Evolutionary conservation across 164 flowering plant species (phyloP), one percentile per base, ranked within the genome.

Genomic region (Liriodendron chinense): DNA sequence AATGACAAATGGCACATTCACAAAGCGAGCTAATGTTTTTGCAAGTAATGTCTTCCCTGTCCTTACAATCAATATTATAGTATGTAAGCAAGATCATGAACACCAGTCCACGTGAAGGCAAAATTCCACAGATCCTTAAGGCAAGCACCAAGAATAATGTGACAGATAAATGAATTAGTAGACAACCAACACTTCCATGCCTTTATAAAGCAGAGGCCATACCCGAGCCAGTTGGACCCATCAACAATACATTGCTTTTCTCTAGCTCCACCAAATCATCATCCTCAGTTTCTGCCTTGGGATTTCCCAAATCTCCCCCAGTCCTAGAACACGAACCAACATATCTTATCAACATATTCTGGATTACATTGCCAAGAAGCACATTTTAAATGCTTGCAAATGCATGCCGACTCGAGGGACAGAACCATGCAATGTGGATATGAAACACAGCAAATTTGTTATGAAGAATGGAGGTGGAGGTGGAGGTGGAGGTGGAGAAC

Each of bases 181-280:
- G 59, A 10, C 59, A 53, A 53, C 59, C 0, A 53, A 13, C 3
- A 53, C 13, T 53, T 53, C 16, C 59, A 53, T 16, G 18, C 18
- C 59, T 49, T 67, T 48, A 56, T 24, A 56, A 59, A 70, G 62
- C 62, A 73, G 1, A 50, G 57, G 25, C 63, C 78, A 79, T 80
- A 91, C 99, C 99, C 65, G 99, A 95, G 69, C 99, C 99, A 75
- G 99, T 95, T 71, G 99, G 99, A 70, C 99, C 99, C 96, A 95
- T 91, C 81, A 95, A 84, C 20, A 95, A 90, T 56, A 95, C 96
- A 89, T 95, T 95, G 90, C 99, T 95, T 81, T 95, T 95, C 72
- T 95, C 99, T 76, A 95, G 81, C 82, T 95, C 99, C 21, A 93
- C 98, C 3, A 56, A 73, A 75, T 84, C 88, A 65, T 88, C 89